Evolutionary conservation across 139 green algal species (phyloP), one percentile per base, ranked within the genome.

Genomic region (Closterium sp.): DNA sequence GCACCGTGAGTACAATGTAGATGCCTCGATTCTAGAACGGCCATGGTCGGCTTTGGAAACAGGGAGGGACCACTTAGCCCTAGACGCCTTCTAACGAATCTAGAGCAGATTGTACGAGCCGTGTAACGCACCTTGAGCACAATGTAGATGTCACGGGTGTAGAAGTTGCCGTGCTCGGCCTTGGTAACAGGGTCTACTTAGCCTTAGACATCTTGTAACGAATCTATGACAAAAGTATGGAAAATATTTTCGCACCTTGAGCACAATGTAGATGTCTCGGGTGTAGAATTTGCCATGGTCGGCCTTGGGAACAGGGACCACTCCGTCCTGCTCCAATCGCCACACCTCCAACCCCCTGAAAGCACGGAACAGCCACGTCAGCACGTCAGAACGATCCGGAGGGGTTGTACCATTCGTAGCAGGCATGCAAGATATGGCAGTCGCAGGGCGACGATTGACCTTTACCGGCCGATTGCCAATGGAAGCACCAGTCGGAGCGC

Each of bases 231-330:
- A 76, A 28, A 76, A n/a, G n/a, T n/a, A n/a, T n/a, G n/a, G n/a
- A n/a, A n/a, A n/a, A n/a, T n/a, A n/a, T n/a, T 64, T n/a, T n/a
- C 55, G 55, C 55, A 93, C 90, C 90, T 92, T 92, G 32, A 93
- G 89, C 33, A 94, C 33, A 34, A 94, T 85, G 85, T 94, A 94
- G 32, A 84, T 85, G 85, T 93, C 92, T n/a, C 92, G 90, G 16
- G 89, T 87, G 86, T 91, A 90, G 83, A 94, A 94, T 76, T 81
- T 91, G 28, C 92, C 92, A 83, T 93, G 55, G 23, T 88, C n/a
- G 5, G 33, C 64, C 43, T 93, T 88, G 25, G 88, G 81, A 28
- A 94, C 34, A 16, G 30, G 43, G 21, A 90, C 92, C 8, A 84
- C 28, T 16, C 55, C 89, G 34, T 38, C 86, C 32, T 90, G 28